Conservation (phyloP, 495 filamentous ascomycete genomes). For the Penicillium tannophilum region DNA sequence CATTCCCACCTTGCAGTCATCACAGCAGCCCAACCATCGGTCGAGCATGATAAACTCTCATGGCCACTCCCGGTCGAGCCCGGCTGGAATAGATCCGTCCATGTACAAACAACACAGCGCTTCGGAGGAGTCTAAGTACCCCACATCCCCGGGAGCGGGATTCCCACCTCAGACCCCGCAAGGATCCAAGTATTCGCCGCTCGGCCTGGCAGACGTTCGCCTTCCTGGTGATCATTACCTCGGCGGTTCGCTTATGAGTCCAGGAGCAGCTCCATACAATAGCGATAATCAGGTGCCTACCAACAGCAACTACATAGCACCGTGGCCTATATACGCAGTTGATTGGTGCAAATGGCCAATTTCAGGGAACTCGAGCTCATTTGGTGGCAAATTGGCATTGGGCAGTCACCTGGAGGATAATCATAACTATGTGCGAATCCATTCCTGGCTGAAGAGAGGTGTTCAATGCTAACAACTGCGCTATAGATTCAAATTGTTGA, state of each 20-base stretch:
- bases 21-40: constrained; percentile 69
- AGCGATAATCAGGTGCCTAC: constrained; percentile 55
- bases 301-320: constrained; percentile 89
- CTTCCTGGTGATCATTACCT: constrained; percentile 74
- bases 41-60: constrained; percentile 65
- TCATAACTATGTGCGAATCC: constrained; percentile 82
- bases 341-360: constrained; percentile 99
- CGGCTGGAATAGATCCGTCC: constrained; percentile 71
- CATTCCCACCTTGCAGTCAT: constrained; percentile 68
- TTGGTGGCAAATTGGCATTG: constrained; percentile 86
- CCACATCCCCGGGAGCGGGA: constrained; percentile 65
- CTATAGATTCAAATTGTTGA: constrained; percentile 98
- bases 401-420: constrained; percentile 97
- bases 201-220: constrained; percentile 89
- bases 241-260: constrained; percentile 59
- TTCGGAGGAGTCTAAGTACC: constrained; percentile 67
- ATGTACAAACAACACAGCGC: constrained; percentile 72
- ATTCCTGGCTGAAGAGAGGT: not conserved
- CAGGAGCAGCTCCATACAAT: constrained; percentile 41
- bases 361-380: constrained; percentile 61
- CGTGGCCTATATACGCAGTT: constrained; percentile 93
- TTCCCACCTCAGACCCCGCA: constrained; percentile 70
- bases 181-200: constrained; percentile 77
- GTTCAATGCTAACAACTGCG: constrained; percentile 18
- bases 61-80: constrained; percentile 81